These are phyloP conservation scores for Silene noctiflora DNA, from an alignment of 179 eudicot genomes.

Conservation along the genomic window DNA sequence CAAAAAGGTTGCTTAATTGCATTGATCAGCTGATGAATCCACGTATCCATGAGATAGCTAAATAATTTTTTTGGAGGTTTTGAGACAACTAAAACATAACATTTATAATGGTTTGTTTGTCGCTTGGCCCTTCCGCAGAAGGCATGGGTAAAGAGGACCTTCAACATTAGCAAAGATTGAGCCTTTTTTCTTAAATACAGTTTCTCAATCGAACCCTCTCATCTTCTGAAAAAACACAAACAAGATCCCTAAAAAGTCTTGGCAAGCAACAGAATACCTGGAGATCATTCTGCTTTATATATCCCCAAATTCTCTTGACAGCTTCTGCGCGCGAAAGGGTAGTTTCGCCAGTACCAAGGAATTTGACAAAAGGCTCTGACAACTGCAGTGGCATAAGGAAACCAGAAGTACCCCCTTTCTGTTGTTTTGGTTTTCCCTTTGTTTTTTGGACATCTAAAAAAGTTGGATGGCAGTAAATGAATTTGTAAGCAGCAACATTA, in stretches of 20 bases:
- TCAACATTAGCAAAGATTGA: not conserved
- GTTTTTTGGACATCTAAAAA: slow-evolving; percentile 49
- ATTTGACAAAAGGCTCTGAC: slow-evolving; percentile 75
- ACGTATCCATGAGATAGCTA: not conserved
- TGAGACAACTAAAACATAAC: too few species aligned
- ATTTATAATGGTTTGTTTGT: too few species aligned
- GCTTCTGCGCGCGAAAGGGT: slow-evolving; percentile 62
- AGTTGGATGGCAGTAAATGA: not conserved
- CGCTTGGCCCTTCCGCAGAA: not conserved
- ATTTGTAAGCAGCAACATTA: slow-evolving; percentile 2
- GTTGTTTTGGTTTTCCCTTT: slow-evolving; percentile 55
- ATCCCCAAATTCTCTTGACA: slow-evolving; percentile 83
- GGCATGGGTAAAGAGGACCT: not conserved
- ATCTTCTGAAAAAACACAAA: too few species aligned
- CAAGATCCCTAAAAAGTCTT: not conserved
- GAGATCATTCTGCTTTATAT: slow-evolving; percentile 71
- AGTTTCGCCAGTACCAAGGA: slow-evolving; percentile 86
- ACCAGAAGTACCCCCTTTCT: slow-evolving; percentile 59
- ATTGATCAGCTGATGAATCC: not conserved
- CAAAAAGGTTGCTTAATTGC: not conserved
- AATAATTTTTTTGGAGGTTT: not conserved
- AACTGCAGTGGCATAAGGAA: slow-evolving; percentile 60
- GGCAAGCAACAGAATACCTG: slow-evolving; percentile 48
- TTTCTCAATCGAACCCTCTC: too few species aligned
- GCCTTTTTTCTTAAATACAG: not conserved